Evolutionary conservation across 805 yeast species (phyloP).

Genomic region (Ogataea siamensis): DNA sequence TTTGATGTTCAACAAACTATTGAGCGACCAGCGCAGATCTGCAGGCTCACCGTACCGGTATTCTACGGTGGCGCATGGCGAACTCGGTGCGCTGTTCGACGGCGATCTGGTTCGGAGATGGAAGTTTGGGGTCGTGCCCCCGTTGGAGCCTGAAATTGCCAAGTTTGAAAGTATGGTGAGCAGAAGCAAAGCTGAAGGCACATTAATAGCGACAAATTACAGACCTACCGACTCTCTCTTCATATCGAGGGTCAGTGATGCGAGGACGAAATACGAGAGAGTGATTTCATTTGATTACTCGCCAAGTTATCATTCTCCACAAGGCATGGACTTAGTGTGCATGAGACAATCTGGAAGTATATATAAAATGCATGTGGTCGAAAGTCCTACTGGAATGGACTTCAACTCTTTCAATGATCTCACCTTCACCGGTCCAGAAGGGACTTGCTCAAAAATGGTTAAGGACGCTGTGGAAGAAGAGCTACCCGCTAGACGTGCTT

Average conservation of each 20-base stretch:
- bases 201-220: constrained; percentile 11
- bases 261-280: constrained; percentile 71
- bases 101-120: constrained; percentile 79
- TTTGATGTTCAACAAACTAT: constrained; percentile 56
- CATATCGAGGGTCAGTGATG: constrained; percentile 73
- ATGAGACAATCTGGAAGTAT: constrained; percentile 90
- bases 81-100: constrained; percentile 74
- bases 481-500: constrained; percentile 11
- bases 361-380: constrained; percentile 71
- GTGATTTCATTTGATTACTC: constrained; percentile 85
- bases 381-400: constrained; percentile 57
- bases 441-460: constrained; percentile 46
- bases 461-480: constrained; percentile 27
- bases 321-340: constrained; percentile 70
- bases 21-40: constrained; percentile 57
- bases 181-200: constrained; percentile 19
- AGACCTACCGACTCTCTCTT: constrained; percentile 55
- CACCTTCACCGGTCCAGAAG: constrained; percentile 56
- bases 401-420: constrained; percentile 72
- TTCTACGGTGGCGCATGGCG: constrained; percentile 64
- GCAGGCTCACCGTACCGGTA: constrained; percentile 66
- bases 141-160: constrained; percentile 25
- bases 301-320: constrained; percentile 46
- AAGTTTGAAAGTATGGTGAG: constrained; percentile 23
- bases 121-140: constrained; percentile 64